Evolutionary conservation across 2,329 filamentous ascomycete species (phyloP), one percentile per base, ranked within the genome.

Genomic region (Phoma herbarum): DNA sequence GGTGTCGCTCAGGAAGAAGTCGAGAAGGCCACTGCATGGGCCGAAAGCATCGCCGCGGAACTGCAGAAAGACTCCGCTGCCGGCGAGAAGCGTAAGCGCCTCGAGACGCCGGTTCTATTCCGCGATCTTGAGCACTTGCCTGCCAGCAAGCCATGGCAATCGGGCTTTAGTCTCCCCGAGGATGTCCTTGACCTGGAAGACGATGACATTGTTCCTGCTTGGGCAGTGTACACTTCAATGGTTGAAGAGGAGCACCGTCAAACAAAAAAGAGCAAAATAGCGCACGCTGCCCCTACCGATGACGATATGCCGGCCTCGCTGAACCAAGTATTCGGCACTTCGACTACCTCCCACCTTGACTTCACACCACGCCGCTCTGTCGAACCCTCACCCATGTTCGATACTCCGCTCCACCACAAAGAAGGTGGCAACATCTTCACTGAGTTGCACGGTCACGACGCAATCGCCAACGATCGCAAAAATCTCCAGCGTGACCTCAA

Each of bases 321-420:
- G 44, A 67, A 72, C 37, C 65, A 74, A 18, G 47, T 62, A 7
- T 61, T 58, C 28, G 46, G 41, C 37, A 69, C 63, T 29, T 59
- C 62, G 8, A 68, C 68, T 0, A 61, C 67, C 11, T 71, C 71
- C 26, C 47, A 62, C 18, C 49, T 51, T 2, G 72, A 74, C 46
- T 51, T 73, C 6, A 66, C 70, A n/a, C 75, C 75, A 20, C 70
- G 75, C 12, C 66, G 71, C 18, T 65, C 71, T 14, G 58, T 60
- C 23, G 62, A 69, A 10, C 70, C 73, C 11, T 75, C 73, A 3
- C 73, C 73, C 12, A 72, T 75, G 68, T 76, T 76, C 59, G 60
- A 61, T 11, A 59, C 59, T 16, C 49, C 61, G 3, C 29, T 59
- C 8, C 45, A 60, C 4, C 65, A 69, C 28, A 61, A 61, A 14